Conservation (phyloP, 306 rosid genomes). For the Quercus parvula region DNA sequence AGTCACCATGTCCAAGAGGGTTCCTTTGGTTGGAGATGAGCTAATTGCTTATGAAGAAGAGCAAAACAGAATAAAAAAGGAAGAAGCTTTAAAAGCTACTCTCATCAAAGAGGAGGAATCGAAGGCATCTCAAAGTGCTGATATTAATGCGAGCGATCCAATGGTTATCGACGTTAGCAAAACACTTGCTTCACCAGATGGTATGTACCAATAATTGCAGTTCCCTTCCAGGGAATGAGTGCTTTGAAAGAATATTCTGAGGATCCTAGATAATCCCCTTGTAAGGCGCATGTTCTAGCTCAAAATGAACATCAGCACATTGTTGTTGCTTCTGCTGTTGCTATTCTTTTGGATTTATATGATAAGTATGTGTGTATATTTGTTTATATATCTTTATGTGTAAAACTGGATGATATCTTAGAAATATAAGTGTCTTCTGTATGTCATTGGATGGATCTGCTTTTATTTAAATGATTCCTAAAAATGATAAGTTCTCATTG, state of each 20-base stretch:
- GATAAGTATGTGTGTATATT: not conserved
- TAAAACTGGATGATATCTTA: slow-evolving; percentile 14
- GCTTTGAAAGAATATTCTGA: not conserved
- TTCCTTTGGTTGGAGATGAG: slow-evolving; percentile 94
- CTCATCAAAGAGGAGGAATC: slow-evolving; percentile 80
- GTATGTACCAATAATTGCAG: slow-evolving; percentile 31
- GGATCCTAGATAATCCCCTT: not conserved
- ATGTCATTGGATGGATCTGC: not conserved
- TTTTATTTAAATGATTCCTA: slow-evolving; percentile 10
- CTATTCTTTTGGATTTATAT: not conserved
- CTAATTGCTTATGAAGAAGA: slow-evolving; percentile 93
- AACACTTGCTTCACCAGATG: slow-evolving; percentile 48
- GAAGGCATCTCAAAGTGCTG: slow-evolving; percentile 57
- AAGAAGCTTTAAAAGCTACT: slow-evolving; percentile 87
- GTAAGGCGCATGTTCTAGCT: not conserved
- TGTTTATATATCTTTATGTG: not conserved
- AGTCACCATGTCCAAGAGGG: slow-evolving; percentile 85
- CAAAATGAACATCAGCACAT: not conserved
- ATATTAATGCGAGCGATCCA: slow-evolving; percentile 59
- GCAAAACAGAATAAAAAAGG: slow-evolving; percentile 81
- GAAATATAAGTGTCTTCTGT: not conserved
- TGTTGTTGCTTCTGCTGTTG: not conserved
- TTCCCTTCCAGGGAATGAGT: slow-evolving; percentile 14
- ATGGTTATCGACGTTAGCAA: slow-evolving; percentile 68
- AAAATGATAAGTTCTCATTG: not conserved